A percentile compares a stretch with the other conserved stretches of the same genome.
Evolutionary conservation across 2,329 filamentous ascomycete species (phyloP).

Genomic region (Penicillium decumbens): DNA sequence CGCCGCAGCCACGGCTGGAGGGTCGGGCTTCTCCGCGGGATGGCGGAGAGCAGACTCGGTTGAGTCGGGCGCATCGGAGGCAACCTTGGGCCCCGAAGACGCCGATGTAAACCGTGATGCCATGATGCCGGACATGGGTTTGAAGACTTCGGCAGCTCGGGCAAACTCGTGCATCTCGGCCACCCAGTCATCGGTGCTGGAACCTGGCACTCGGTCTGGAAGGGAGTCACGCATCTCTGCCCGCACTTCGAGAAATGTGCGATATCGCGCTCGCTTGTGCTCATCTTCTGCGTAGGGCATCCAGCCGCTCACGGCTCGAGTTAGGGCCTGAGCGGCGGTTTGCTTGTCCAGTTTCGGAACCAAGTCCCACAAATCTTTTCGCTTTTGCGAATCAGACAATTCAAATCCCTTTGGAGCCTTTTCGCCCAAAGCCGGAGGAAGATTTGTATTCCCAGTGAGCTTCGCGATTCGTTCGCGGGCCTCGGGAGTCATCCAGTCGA

Average conservation of each 20-base stretch:
- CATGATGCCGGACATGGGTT: constrained; percentile 87
- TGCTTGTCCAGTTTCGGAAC: constrained; percentile 63
- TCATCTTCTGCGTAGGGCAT: constrained; percentile 83
- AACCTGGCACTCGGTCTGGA: constrained; percentile 52
- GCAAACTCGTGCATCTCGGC: constrained; percentile 76
- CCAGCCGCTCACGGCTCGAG: constrained; percentile 61
- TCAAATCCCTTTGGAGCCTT: constrained; percentile 61
- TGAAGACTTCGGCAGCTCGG: constrained; percentile 73
- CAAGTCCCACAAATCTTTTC: constrained; percentile 54
- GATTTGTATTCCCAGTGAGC: constrained; percentile 67
- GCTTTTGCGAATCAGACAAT: constrained; percentile 59
- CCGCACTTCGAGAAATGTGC: constrained; percentile 71
- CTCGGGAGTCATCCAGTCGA: constrained; percentile 79
- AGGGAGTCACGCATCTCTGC: constrained; percentile 59
- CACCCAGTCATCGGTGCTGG: constrained; percentile 67
- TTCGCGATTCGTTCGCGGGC: constrained; percentile 71
- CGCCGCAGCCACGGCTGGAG: constrained; percentile 81
- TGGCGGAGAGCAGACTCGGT: constrained; percentile 45
- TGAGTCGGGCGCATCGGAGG: constrained; percentile 35
- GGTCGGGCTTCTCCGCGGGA: constrained; percentile 55
- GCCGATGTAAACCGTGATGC: constrained; percentile 81
- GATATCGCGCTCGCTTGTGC: constrained; percentile 73
- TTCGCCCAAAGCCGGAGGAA: constrained; percentile 75
- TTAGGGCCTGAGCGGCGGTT: constrained; percentile 64
- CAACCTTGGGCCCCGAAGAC: constrained; percentile 36